Base-by-base conservation (phyloP, 768 basidiomycete genomes). In the Gloeophyllum trabeum region DNA sequence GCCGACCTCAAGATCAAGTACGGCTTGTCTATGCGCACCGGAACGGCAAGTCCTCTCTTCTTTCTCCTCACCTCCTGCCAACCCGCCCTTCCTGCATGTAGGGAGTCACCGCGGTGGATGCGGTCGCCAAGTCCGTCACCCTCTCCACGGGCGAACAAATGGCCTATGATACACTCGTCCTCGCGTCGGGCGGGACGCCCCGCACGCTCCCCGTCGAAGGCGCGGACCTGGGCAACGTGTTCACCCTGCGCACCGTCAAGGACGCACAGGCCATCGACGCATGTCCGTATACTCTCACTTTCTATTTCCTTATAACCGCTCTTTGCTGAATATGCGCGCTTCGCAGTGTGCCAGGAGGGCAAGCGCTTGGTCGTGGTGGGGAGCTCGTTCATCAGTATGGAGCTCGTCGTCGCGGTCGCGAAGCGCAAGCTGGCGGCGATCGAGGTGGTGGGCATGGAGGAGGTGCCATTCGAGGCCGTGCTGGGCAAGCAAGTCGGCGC, bases 351-450 rank as follows among this genome's bases (percentile, higher is more conserved):
- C 25, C 64, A 82, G 61, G 81, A 86, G 48, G 81, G 82, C 24
- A 85, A 89, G 60, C 67, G 68, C 39, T 58, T 83, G 45, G 88
- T 90, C 24, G 73, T 93, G 10, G 81, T 94, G 48, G 92, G 92
- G 2, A 83, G 79, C 39, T 87, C 83, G 12, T 96, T 93, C 64
- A 96, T 96, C 52, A 78, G 83, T 43, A 88, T 96, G 88, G 87
- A 92, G 57, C 66, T 90, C n/a, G 87, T 88, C 5, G 70, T 66
- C n/a, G 83, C 87, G 1, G 61, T 84, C 2, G 59, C 75, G 5
- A 78, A 77, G 51, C 77, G 83, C 41, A 81, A 82, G 49, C 78
- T 89, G 18, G 81, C 81, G 10, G 82, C 80, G 23, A 79, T 92
- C 35, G 79, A 86, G 47, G 79, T 94, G 46, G 73, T 96, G 41